Conservation (phyloP, 768 basidiomycete genomes). For the Boletellus sp. region DNA sequence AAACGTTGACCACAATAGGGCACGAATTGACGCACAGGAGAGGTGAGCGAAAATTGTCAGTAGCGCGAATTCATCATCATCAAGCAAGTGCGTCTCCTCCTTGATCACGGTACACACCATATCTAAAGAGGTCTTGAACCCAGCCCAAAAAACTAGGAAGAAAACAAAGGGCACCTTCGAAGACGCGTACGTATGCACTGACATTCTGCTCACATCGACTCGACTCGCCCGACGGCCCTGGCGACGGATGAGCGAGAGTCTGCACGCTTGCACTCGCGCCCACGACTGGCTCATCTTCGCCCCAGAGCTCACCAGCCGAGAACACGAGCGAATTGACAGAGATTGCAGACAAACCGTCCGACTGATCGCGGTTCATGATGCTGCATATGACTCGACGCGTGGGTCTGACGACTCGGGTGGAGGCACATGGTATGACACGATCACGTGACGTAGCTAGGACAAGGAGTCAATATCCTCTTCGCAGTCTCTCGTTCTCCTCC, state of each 20-base stretch:
- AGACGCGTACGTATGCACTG: conserved; percentile 27
- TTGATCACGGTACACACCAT: conserved; percentile 52
- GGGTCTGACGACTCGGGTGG: neutral
- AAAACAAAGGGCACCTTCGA: conserved; percentile 24
- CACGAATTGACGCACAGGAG: conserved; percentile 41
- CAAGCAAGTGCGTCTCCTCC: conserved; percentile 52
- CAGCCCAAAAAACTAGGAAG: neutral
- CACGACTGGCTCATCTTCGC: conserved; percentile 14
- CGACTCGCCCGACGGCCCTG: conserved; percentile 14
- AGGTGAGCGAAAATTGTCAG: conserved; percentile 42
- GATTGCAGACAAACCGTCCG: conserved; percentile 10
- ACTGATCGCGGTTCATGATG: conserved; percentile 11
- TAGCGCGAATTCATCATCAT: conserved; percentile 42
- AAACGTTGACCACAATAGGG: neutral
- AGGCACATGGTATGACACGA: neutral
- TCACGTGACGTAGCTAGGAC: conserved; percentile 1
- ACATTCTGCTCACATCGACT: conserved; percentile 8
- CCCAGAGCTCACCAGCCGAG: conserved; percentile 25
- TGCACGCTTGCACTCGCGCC: conserved; percentile 2
- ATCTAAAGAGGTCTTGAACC: conserved; percentile 35
- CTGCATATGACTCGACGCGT: no score
- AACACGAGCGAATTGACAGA: conserved; percentile 29
- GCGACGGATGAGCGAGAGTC: neutral
- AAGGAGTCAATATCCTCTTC: conserved; percentile 36
- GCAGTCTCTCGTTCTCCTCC: conserved; percentile 64